These are phyloP conservation scores for Eucalyptus victrix DNA, from an alignment of 345 rosid genomes.

Conservation along the genomic window DNA sequence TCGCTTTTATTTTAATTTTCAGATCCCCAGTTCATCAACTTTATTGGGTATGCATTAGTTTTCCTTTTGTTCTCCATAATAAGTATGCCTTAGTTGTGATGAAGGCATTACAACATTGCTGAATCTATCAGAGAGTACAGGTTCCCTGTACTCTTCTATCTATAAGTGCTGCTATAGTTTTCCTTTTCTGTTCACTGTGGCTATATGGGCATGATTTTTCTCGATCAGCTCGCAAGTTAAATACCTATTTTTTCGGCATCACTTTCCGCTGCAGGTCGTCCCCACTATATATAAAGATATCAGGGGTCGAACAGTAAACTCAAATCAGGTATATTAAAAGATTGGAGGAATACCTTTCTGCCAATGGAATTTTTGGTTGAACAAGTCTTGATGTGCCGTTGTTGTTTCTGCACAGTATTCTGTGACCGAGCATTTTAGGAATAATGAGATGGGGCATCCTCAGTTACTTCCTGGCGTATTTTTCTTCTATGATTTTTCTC, in stretches of 20 bases:
- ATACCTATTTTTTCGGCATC: not conserved
- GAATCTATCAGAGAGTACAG: not conserved
- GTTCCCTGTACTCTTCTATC: not conserved
- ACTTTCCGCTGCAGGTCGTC: constrained; percentile 50
- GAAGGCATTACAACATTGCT: not conserved
- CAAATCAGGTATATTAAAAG: constrained; percentile 52
- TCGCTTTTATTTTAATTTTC: not conserved
- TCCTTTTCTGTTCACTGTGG: not conserved
- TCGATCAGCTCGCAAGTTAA: not conserved
- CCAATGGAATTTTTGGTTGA: not conserved
- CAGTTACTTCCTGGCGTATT: constrained; percentile 61
- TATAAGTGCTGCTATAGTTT: not conserved
- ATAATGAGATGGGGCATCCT: constrained; percentile 24
- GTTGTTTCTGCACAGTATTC: constrained; percentile 44
- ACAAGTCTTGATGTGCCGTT: not conserved
- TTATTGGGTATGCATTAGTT: not conserved
- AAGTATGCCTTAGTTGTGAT: not conserved
- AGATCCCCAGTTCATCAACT: not conserved
- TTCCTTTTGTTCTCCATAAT: not conserved
- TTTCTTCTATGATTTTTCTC: constrained; percentile 88
- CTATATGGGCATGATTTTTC: not conserved
- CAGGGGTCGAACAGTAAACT: constrained; percentile 40
- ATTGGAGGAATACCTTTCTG: not conserved
- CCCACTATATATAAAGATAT: constrained; percentile 76
- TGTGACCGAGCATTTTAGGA: constrained; percentile 78